Base-by-base conservation (phyloP, 139 green algal genomes). In the Coelastrella sp. region DNA sequence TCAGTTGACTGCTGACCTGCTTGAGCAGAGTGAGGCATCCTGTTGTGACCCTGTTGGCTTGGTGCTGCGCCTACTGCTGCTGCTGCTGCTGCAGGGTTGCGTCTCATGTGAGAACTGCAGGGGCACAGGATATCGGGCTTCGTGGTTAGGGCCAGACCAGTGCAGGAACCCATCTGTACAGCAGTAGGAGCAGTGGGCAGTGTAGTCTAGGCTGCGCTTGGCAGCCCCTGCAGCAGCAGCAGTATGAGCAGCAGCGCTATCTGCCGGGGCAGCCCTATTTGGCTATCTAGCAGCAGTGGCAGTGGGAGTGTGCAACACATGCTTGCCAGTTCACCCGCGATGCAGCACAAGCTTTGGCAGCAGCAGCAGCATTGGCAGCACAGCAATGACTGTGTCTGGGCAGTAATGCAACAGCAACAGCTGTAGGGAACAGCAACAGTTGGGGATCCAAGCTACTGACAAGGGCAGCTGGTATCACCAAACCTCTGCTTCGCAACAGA, bases 51-150 rank as follows among this genome's bases (percentile, higher is more conserved):
- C 2, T 14, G 13, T 71, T 71, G 16, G 68, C 68, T 22, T 76
- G 68, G 22, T 76, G 16, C n/a, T 23, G 47, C 17, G 14, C 14
- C 5, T 83, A 16, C 47, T 83, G 20, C 22, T 59, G 74, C 5
- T 80, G 71, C n/a, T 57, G 14, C 16, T 80, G 5, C 14, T 58
- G 8, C 84, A 93, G 91, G 91, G 92, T 56, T 88, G 91, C 56
- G 7, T 82, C 0, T 56, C 84, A 8, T 94, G 92, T 78, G 87
- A 92, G 23, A 91, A 92, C 22, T 94, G 92, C 83, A 75, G 86
- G 3, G 92, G 92, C 22, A 94, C 92, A 3, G 92, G 92, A n/a
- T 93, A 92, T 82, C 60, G 92, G 0, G 92, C 92, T 4, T 80
- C 20, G 3, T 94, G 92, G 90, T 73, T 92, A 78, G 87, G 85